Conservation (phyloP, 2,329 filamentous ascomycete species). For the Chrysoporthe cubensis region DNA sequence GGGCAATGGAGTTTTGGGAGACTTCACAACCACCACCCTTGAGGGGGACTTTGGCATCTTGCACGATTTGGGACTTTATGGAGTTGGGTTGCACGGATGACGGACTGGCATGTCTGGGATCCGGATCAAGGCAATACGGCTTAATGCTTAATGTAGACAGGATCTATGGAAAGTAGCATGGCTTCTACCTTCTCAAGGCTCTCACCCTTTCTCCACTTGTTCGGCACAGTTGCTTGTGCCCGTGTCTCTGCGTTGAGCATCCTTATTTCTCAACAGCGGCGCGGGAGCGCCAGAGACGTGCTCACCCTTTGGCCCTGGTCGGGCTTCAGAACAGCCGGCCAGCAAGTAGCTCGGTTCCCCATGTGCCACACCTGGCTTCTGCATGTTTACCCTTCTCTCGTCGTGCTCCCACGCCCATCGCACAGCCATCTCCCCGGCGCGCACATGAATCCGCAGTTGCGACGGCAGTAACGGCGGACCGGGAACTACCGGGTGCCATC, state of each 20-base stretch:
- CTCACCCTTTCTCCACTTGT: not conserved
- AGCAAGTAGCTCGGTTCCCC: not conserved
- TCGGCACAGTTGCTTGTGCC: not conserved
- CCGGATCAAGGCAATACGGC: not conserved
- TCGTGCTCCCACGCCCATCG: not conserved
- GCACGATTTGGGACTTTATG: not conserved
- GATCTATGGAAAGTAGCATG: slow-evolving; percentile 23
- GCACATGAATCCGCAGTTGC: not conserved
- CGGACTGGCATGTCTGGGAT: not conserved
- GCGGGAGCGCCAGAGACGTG: not conserved
- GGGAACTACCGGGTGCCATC: not conserved
- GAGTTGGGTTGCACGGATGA: not conserved
- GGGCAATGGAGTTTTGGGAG: slow-evolving; percentile 11
- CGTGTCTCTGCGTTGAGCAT: not conserved
- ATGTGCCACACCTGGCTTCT: not conserved
- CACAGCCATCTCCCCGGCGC: not conserved
- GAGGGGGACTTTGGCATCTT: slow-evolving; percentile 6
- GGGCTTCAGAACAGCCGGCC: not conserved
- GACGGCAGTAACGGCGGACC: slow-evolving; percentile 15
- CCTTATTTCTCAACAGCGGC: not conserved
- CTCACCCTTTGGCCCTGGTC: not conserved
- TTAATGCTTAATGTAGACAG: slow-evolving; percentile 29
- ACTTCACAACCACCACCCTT: slow-evolving; percentile 12
- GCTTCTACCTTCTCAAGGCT: slow-evolving; percentile 4
- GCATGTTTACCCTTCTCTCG: not conserved